Percentiles rank a stretch among this genome's conserved stretches.
Conservation (phyloP, 2,329 filamentous ascomycete genomes). For the Beauveria sp. region DNA sequence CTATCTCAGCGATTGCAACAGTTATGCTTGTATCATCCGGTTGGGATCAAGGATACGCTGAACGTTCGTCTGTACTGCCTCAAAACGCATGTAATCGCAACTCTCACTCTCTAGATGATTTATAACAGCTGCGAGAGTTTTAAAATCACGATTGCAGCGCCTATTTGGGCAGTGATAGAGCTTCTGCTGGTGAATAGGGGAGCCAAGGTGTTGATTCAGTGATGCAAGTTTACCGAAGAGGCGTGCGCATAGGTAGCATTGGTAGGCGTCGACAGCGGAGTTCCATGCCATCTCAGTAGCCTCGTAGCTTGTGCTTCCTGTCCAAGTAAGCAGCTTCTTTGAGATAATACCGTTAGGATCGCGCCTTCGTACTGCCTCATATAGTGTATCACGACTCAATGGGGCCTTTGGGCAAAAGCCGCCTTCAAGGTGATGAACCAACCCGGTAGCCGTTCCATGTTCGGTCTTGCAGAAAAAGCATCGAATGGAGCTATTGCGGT, state of each 20-base stretch:
- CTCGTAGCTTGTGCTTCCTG: slow-evolving; percentile 21
- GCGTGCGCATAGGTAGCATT: slow-evolving; percentile 37
- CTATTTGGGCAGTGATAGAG: slow-evolving; percentile 35
- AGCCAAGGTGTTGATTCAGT: slow-evolving; percentile 48
- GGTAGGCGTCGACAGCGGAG: slow-evolving; percentile 17
- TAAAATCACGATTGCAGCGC: slow-evolving; percentile 29
- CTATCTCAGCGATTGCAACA: too few relatives aligned
- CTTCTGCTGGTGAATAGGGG: slow-evolving; percentile 30
- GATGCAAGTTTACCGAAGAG: slow-evolving; percentile 27
- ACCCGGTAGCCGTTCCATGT: not conserved
- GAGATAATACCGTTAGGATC: slow-evolving; percentile 44
- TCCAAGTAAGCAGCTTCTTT: slow-evolving; percentile 39
- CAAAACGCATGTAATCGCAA: too few relatives aligned
- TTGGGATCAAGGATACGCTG: too few relatives aligned
- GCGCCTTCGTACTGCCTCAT: slow-evolving; percentile 33
- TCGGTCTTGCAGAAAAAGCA: not conserved
- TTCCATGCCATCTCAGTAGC: slow-evolving; percentile 39
- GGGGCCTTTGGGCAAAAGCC: slow-evolving; percentile 42
- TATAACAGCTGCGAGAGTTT: slow-evolving; percentile 29
- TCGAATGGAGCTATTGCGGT: not conserved
- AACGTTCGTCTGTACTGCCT: too few relatives aligned
- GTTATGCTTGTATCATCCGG: too few relatives aligned
- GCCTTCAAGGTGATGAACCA: slow-evolving; percentile 43
- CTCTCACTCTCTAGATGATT: slow-evolving; percentile 38
- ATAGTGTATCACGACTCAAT: slow-evolving; percentile 42